Percentiles rank a stretch among this genome's conserved stretches.
Evolutionary conservation across 2,329 filamentous ascomycete species (phyloP).

Genomic region (Didymella exigua): DNA sequence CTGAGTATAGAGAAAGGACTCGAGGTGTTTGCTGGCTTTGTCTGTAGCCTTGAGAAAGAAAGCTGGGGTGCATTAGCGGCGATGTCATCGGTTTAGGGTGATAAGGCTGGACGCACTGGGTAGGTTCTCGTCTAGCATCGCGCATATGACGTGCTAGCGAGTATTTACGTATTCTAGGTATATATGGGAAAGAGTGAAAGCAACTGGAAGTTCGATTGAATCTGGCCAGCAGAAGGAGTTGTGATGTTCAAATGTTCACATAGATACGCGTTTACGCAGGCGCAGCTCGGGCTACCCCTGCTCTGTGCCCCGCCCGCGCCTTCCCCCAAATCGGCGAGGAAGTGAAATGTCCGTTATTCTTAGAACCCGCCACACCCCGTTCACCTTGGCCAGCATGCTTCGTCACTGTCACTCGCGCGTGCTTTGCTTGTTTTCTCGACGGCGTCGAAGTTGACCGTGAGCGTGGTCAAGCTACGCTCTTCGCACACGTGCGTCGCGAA

Average conservation of each 20-base stretch:
- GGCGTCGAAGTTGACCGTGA: background rate
- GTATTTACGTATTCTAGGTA: background rate
- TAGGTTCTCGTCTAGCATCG: conserved; percentile 93
- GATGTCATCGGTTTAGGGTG: background rate
- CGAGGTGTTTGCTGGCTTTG: conserved; percentile 58
- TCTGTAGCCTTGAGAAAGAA: conserved; percentile 64
- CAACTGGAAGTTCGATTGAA: background rate
- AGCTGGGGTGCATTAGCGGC: conserved; percentile 46
- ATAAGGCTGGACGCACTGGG: conserved; percentile 60
- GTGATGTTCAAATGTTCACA: conserved; percentile 12
- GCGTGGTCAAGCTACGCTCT: background rate
- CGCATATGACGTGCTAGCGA: conserved; percentile 24
- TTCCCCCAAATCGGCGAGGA: conserved; percentile 1
- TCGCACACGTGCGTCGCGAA: background rate
- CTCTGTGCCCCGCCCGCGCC: conserved; percentile 13
- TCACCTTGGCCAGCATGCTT: background rate
- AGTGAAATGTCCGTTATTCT: conserved; percentile 10
- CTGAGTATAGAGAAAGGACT: conserved; percentile 64
- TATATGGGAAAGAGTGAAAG: background rate
- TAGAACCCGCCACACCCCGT: conserved; percentile 1
- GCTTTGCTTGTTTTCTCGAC: background rate
- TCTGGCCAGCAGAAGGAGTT: conserved; percentile 10
- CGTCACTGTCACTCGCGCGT: background rate
- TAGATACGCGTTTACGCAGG: conserved; percentile 17
- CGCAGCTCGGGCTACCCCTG: conserved; percentile 11